Evolutionary conservation across 352 stramenopile genomes (phyloP).

Genomic region (Globisporangium alternatum): DNA sequence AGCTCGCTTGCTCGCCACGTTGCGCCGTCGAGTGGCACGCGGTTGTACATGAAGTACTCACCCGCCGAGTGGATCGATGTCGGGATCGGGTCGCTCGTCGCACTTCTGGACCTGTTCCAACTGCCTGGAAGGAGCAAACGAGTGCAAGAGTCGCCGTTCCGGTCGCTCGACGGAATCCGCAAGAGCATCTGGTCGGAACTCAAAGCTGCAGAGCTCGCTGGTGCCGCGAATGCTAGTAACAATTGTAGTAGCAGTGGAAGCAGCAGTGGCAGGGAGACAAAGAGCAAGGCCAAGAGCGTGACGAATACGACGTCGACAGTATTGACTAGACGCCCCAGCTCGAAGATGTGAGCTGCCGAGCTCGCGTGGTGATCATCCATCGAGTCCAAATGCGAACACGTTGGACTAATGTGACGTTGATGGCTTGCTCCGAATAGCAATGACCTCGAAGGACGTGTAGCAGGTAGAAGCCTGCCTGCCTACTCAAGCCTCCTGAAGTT

Average conservation of each 20-base stretch:
- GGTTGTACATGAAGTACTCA: slow-evolving; percentile 64
- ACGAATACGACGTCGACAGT: background rate
- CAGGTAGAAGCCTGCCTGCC: no score
- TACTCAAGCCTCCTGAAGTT: no score
- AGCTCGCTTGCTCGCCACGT: slow-evolving; percentile 16
- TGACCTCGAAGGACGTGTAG: no score
- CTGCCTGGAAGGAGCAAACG: slow-evolving; percentile 29
- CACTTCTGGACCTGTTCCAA: slow-evolving; percentile 61
- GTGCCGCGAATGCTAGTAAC: slow-evolving; percentile 4
- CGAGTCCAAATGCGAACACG: no score
- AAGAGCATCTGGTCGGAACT: slow-evolving; percentile 56
- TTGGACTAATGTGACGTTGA: no score
- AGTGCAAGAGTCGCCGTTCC: slow-evolving; percentile 44
- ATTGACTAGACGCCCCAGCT: background rate
- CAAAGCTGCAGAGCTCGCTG: slow-evolving; percentile 16
- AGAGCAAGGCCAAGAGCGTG: slow-evolving; percentile 5
- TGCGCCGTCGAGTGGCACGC: slow-evolving; percentile 21
- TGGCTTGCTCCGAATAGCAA: no score
- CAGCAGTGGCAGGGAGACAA: background rate
- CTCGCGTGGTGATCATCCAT: background rate
- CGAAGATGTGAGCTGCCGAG: slow-evolving; percentile 2
- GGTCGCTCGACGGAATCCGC: slow-evolving; percentile 46
- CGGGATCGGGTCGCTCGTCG: slow-evolving; percentile 51
- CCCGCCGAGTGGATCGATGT: slow-evolving; percentile 68
- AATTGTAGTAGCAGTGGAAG: slow-evolving; percentile 16